A percentile compares a stretch with the other conserved stretches of the same genome.
These are phyloP conservation scores for Aspergillus ochraceus DNA, from an alignment of 2,329 filamentous ascomycete genomes.

Conservation along the genomic window DNA sequence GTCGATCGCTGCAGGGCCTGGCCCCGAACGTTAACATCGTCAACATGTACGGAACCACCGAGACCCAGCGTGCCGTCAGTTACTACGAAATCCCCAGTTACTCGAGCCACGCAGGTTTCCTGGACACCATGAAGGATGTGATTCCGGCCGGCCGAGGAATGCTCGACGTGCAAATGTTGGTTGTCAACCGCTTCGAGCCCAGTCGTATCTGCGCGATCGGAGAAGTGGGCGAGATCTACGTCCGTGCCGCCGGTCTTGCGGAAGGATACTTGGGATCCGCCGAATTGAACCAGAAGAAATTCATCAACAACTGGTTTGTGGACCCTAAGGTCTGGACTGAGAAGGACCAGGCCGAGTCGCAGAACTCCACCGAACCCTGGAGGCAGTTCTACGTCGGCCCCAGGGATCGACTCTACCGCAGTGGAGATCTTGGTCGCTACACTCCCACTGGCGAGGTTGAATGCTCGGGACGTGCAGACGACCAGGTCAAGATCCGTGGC, in stretches of 20 bases:
- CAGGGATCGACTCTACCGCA: conserved; percentile 81
- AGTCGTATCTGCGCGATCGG: conserved; percentile 74
- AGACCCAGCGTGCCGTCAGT: conserved; percentile 77
- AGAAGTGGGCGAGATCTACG: conserved; percentile 80
- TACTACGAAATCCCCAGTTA: conserved; percentile 76
- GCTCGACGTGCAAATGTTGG: conserved; percentile 82
- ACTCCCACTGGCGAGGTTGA: conserved; percentile 70
- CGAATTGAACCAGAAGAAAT: conserved; percentile 71
- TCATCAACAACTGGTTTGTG: conserved; percentile 83
- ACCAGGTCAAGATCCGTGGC: conserved; percentile 93
- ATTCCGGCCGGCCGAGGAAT: conserved; percentile 86
- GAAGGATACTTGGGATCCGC: conserved; percentile 70
- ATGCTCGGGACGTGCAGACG: conserved; percentile 77
- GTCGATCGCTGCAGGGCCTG: conserved; percentile 70
- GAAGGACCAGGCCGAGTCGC: conserved; percentile 57
- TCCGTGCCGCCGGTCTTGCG: conserved; percentile 79
- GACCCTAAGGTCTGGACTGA: conserved; percentile 69
- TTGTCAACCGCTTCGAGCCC: conserved; percentile 69
- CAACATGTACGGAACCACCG: conserved; percentile 88
- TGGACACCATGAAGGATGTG: conserved; percentile 69
- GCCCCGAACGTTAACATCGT: conserved; percentile 74
- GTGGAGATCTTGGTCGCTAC: conserved; percentile 81
- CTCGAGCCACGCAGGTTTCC: conserved; percentile 61
- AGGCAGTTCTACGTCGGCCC: conserved; percentile 75
- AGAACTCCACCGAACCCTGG: conserved; percentile 67